Evolutionary conservation across 1,284 basidiomycete genomes (phyloP), one percentile per base, ranked within the genome.

Genomic region (Apiotrichum mycotoxinovorans): DNA sequence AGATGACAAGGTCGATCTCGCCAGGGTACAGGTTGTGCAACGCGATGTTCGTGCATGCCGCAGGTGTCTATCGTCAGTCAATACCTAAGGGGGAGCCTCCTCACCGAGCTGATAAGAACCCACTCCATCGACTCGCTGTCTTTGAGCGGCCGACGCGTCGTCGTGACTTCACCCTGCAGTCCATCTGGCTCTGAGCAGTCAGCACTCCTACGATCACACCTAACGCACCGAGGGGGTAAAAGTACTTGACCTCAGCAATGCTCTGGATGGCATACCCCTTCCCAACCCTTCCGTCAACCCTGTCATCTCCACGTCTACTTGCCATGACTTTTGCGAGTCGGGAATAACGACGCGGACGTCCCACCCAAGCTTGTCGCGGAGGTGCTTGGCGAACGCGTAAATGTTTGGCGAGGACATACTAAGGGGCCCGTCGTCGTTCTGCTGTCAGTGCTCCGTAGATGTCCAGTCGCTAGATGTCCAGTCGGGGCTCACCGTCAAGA

Each of bases 311-410:
- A 4, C 30, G 22, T 20, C 18, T 25, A 49, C 68, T 58, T 20
- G 75, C 92, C 92, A 96, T 38, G 87, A 90, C 75, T 90, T 91
- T 74, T 96, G 92, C 18, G 85, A 83, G 64, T 86, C 87, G 1
- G 92, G 92, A 18, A 95, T 79, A 56, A 95, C 91, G 3, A 96
- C 91, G 66, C 85, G 87, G 41, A 96, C 88, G 64, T 91, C 83
- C 88, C 89, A 92, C 5, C 87, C 87, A 23, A 92, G 81, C 53
- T 81, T 77, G 46, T 80, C 71, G 14, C 82, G 84, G 25, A 96
- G 79, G 58, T 85, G 80, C 38, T 81, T 82, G 66, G 87, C 90
- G 54, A 95, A 83, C 4, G 85, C 86, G 63, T 86, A 87, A 59
- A 94, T 83, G 75, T 90, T 92, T 0, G 93, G 93, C 0, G 90